Percentiles rank a stretch among this genome's conserved stretches.
phyloP scores from a whole-genome alignment of 345 rosid genomes.

The Eucalyptus marginata region DNA sequence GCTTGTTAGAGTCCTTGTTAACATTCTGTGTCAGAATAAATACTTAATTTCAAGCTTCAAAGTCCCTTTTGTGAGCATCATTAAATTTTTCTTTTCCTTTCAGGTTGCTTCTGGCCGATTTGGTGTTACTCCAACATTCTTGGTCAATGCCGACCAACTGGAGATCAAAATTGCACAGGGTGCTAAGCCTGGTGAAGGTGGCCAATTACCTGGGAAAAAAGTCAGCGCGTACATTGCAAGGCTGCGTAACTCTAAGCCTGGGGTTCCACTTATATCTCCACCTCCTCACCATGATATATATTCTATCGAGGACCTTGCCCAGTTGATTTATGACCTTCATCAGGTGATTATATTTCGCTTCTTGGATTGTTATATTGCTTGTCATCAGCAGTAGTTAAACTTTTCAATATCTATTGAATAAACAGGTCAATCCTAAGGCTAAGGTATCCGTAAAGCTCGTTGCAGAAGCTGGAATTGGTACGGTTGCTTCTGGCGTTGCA shows the following conservation, averaged over 20 bases:
- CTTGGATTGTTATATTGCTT: not conserved
- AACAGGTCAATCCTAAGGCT: slow-evolving; percentile 88
- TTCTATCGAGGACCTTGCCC: slow-evolving; percentile 98
- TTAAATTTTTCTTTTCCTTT: slow-evolving; percentile 3
- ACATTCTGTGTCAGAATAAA: not conserved
- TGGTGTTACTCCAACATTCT: slow-evolving; percentile 97
- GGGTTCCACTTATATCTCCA: slow-evolving; percentile 98
- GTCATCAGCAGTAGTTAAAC: not conserved
- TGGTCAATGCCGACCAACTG: slow-evolving; percentile 87
- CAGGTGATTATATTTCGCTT: slow-evolving; percentile 47
- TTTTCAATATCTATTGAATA: not conserved
- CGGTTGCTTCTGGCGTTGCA: slow-evolving; percentile 98
- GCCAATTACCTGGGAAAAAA: slow-evolving; percentile 97
- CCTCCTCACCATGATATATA: slow-evolving; percentile 98
- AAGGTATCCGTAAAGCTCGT: slow-evolving; percentile 98
- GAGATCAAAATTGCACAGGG: slow-evolving; percentile 99
- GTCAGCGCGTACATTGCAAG: slow-evolving; percentile 98
- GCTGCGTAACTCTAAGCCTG: slow-evolving; percentile 94
- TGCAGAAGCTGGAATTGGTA: slow-evolving; percentile 98
- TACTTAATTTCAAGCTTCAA: not conserved
- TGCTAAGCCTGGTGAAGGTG: slow-evolving; percentile 99
- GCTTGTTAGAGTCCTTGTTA: not conserved
- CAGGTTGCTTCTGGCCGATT: slow-evolving; percentile 99
- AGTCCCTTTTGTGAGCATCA: not conserved
- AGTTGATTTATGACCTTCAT: slow-evolving; percentile 92